Evolutionary conservation across 345 rosid species (phyloP).

Genomic region (Populus deltoides): DNA sequence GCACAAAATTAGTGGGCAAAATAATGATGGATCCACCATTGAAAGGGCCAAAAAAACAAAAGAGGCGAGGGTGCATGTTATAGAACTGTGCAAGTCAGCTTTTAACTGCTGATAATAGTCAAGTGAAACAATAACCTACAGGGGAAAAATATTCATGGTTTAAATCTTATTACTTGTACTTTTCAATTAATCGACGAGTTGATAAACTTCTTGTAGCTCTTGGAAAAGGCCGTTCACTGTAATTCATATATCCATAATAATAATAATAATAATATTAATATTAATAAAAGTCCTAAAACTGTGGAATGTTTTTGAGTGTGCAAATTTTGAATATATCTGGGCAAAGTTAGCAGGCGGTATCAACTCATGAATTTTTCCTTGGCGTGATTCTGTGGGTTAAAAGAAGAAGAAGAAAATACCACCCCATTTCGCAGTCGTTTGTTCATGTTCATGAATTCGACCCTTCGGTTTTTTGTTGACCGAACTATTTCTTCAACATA

Average conservation of each 20-base stretch:
- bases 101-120: too few species aligned
- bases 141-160: too few species aligned
- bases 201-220: too few species aligned
- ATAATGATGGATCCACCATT: not conserved
- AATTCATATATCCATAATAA: too few species aligned
- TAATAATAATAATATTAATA: too few species aligned
- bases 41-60: not conserved
- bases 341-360: not conserved
- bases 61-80: not conserved
- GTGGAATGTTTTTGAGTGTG: not conserved
- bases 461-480: not conserved
- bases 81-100: too few species aligned
- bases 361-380: not conserved
- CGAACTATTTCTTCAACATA: not conserved
- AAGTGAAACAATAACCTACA: too few species aligned
- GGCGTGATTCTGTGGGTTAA: not conserved
- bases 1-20: not conserved
- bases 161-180: too few species aligned
- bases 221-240: too few species aligned
- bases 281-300: not conserved
- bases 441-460: not conserved
- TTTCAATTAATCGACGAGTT: too few species aligned
- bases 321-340: not conserved
- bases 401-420: not conserved
- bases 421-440: not conserved